phyloP scores from a whole-genome alignment of 2,329 filamentous ascomycete species.

The Arthrobotrys iridis region DNA sequence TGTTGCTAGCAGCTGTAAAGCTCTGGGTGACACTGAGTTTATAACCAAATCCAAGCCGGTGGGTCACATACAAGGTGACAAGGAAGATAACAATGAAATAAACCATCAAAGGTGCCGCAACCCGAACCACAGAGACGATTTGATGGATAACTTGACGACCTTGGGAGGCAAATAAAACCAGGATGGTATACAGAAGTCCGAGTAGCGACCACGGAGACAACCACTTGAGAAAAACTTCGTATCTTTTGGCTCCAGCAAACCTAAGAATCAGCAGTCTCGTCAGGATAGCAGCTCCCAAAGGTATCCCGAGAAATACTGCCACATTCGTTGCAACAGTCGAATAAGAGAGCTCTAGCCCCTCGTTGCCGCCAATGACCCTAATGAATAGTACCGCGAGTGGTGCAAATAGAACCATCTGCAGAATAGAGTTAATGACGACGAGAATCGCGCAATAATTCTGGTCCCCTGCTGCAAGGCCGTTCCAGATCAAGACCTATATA shows the following conservation, averaged over 20 bases:
- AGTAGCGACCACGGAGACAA: slow-evolving; percentile 79
- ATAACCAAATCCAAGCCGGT: slow-evolving; percentile 77
- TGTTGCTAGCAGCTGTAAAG: slow-evolving; percentile 90
- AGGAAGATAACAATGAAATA: slow-evolving; percentile 83
- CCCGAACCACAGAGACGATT: slow-evolving; percentile 81
- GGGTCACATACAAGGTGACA: slow-evolving; percentile 71
- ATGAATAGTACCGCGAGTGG: slow-evolving; percentile 77
- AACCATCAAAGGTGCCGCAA: slow-evolving; percentile 80
- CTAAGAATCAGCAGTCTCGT: slow-evolving; percentile 73
- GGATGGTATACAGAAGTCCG: slow-evolving; percentile 85
- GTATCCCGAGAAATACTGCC: slow-evolving; percentile 84
- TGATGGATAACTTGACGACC: slow-evolving; percentile 80
- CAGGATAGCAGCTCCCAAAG: slow-evolving; percentile 79
- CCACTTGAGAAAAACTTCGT: slow-evolving; percentile 76
- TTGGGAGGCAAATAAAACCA: slow-evolving; percentile 85
- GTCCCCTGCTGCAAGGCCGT: slow-evolving; percentile 77
- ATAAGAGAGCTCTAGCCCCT: slow-evolving; percentile 65
- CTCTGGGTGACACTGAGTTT: slow-evolving; percentile 77
- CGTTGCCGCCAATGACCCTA: slow-evolving; percentile 64
- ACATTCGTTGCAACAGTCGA: slow-evolving; percentile 79
- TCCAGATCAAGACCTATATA: slow-evolving; percentile 76
- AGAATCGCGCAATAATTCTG: slow-evolving; percentile 83
- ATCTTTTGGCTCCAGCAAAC: slow-evolving; percentile 68
- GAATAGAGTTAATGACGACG: slow-evolving; percentile 77
- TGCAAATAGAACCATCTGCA: slow-evolving; percentile 78